Evolutionary conservation across 208 protist genomes (phyloP).

Genomic region (Wallacemonas sp.): DNA sequence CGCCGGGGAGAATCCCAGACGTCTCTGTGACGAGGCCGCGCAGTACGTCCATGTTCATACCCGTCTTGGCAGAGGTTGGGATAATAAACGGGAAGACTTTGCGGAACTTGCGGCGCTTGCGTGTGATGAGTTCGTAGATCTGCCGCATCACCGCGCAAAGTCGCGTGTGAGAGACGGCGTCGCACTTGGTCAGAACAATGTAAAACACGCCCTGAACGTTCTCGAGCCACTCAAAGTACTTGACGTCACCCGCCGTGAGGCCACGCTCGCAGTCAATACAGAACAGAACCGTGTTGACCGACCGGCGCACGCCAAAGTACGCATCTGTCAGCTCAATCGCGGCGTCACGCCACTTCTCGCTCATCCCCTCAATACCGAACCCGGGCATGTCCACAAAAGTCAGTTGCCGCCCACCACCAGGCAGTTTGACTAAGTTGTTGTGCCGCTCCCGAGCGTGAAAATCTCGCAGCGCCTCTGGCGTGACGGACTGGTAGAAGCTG

Average conservation of each 20-base stretch:
- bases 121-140: conserved; percentile 85
- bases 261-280: conserved; percentile 88
- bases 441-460: conserved; percentile 67
- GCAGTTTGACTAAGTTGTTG: conserved; percentile 86
- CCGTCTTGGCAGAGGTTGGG: conserved; percentile 78
- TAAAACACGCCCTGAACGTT: conserved; percentile 91
- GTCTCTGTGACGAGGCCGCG: conserved; percentile 87
- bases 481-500: conserved; percentile 89
- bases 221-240: conserved; percentile 88
- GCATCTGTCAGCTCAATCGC: conserved; percentile 85
- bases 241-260: conserved; percentile 85
- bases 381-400: conserved; percentile 92
- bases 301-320: conserved; percentile 91
- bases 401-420: conserved; percentile 80
- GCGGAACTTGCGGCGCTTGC: conserved; percentile 80
- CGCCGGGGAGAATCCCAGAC: conserved; percentile 83
- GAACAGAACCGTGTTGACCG: conserved; percentile 90
- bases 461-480: conserved; percentile 68
- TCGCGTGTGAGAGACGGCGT: conserved; percentile 84
- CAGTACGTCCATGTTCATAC: conserved; percentile 84
- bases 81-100: conserved; percentile 89
- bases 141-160: conserved; percentile 88
- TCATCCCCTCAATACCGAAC: conserved; percentile 92
- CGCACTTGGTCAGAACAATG: conserved; percentile 90
- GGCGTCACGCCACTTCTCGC: conserved; percentile 82